Conservation (phyloP, 1,284 basidiomycete genomes). For the Fistulinella cinereoalba region DNA sequence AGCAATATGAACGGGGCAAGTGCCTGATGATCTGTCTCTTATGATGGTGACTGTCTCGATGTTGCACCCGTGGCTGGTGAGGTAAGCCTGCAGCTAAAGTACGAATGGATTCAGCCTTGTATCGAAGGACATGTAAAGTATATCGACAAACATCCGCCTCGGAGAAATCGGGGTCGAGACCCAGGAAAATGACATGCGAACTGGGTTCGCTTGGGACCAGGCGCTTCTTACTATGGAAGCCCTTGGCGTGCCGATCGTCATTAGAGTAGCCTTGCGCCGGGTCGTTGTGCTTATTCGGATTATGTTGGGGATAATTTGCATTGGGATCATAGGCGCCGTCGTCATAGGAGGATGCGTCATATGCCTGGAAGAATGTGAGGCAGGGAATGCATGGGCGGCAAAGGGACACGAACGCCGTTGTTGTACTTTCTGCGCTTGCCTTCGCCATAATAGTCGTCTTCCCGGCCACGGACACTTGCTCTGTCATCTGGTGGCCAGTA, state of each 20-base stretch:
- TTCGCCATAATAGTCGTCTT: conserved; percentile 66
- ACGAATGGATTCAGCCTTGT: conserved; percentile 37
- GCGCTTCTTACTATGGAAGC: conserved; percentile 60
- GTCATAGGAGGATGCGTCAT: conserved; percentile 33
- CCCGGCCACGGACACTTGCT: conserved; percentile 49
- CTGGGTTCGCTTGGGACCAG: conserved; percentile 76
- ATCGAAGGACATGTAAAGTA: conserved; percentile 37
- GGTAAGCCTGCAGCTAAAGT: conserved; percentile 72
- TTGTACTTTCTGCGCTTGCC: conserved; percentile 77
- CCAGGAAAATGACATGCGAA: conserved; percentile 88
- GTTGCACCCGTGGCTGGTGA: conserved; percentile 67
- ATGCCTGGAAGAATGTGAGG: conserved; percentile 41
- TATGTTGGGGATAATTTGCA: conserved; percentile 20
- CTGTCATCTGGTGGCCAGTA: conserved; percentile 40
- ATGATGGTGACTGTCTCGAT: conserved; percentile 89
- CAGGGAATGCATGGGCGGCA: conserved; percentile 8
- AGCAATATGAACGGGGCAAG: conserved; percentile 75
- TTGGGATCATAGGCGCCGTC: conserved; percentile 35
- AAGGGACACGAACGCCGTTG: conserved; percentile 52
- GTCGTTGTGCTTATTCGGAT: conserved; percentile 24
- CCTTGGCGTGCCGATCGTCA: conserved; percentile 46
- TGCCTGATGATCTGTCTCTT: conserved; percentile 90
- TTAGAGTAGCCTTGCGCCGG: conserved; percentile 41
- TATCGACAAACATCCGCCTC: conserved; percentile 79
- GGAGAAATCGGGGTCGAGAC: conserved; percentile 83